These are phyloP conservation scores for Aurantiochytrium sp. DNA, from an alignment of 108 stramenopile genomes.

Conservation along the genomic window DNA sequence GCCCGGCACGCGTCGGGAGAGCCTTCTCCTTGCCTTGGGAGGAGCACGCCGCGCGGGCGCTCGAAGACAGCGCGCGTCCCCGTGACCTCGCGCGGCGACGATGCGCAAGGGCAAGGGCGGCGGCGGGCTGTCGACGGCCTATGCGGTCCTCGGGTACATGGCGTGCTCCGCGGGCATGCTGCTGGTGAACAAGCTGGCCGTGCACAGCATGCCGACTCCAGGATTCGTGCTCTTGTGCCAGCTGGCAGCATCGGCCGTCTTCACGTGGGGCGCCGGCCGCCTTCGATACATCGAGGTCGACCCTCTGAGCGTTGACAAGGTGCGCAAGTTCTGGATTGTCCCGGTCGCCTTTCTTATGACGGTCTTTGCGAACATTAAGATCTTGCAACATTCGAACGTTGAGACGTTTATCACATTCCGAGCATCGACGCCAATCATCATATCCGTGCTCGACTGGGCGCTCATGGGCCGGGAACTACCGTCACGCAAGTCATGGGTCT, in stretches of 20 bases:
- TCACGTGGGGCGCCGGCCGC: constrained; percentile 31
- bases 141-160: constrained; percentile 57
- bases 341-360: constrained; percentile 68
- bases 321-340: constrained; percentile 66
- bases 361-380: constrained; percentile 73
- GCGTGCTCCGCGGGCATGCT: constrained; percentile 56
- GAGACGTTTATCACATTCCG: constrained; percentile 88
- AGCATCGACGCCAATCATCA: constrained; percentile 66
- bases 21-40: no score
- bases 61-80: no score
- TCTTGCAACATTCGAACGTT: constrained; percentile 66
- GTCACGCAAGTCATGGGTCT: constrained; percentile 52
- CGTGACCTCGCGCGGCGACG: no score
- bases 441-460: constrained; percentile 64
- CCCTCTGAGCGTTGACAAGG: constrained; percentile 36
- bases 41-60: no score
- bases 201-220: constrained; percentile 47
- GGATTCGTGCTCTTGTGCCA: constrained; percentile 50
- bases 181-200: constrained; percentile 57
- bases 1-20: no score
- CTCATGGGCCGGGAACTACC: constrained; percentile 74
- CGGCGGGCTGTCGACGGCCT: constrained; percentile 13
- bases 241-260: constrained; percentile 41
- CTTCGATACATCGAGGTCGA: constrained; percentile 43
- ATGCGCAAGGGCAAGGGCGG: background rate